Base-by-base conservation (phyloP, 768 basidiomycete genomes). In the Podaxis carcinomalis region DNA sequence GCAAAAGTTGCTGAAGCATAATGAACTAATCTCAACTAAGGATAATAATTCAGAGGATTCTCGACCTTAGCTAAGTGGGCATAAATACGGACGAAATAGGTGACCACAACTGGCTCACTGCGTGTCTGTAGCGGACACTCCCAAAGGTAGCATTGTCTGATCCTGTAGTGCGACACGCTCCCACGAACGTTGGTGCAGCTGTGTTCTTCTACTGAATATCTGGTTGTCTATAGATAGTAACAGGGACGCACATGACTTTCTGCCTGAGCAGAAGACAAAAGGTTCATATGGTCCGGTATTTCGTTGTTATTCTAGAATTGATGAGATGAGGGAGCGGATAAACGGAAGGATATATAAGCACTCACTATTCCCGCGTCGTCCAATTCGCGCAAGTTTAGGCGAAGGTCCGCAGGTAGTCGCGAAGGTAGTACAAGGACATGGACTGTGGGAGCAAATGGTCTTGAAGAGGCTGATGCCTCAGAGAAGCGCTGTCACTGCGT, bases 351-450 rank as follows among this genome's bases (percentile, higher is more conserved):
- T 36, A 53, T 23, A 40, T 51, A 32, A 51, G 49, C 51, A 74
- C 85, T 64, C 59, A 89, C 92, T 68, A 90, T 55, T 57, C 73
- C 72, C 23, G 71, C 69, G 67, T 90, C 89, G 61, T 92, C 86
- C 19, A 93, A 72, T 68, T 84, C 83, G 35, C 92, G 87, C 66
- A 91, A 82, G 53, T 82, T 81, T 50, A 86, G 68, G 39, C 82
- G 77, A 51, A 93, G 78, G 68, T 93, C 92, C 2, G 84, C 69
- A 19, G 92, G 92, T 14, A 93, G 62, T 68, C 82, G 83, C 5
- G 91, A 89, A 19, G 92, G 92, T 27, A 93, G 68, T 21, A 92
- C 74, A 2, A 93, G 70, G 44, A 81, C 84, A 73, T 94, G 92
- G 4, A 91, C 80, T 1, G 87, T 84, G 0, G 92, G 92, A 32